A percentile compares a stretch with the other conserved stretches of the same genome.
These are phyloP conservation scores for Populus hybrid DNA, from an alignment of 441 rosid genomes.

Conservation along the genomic window DNA sequence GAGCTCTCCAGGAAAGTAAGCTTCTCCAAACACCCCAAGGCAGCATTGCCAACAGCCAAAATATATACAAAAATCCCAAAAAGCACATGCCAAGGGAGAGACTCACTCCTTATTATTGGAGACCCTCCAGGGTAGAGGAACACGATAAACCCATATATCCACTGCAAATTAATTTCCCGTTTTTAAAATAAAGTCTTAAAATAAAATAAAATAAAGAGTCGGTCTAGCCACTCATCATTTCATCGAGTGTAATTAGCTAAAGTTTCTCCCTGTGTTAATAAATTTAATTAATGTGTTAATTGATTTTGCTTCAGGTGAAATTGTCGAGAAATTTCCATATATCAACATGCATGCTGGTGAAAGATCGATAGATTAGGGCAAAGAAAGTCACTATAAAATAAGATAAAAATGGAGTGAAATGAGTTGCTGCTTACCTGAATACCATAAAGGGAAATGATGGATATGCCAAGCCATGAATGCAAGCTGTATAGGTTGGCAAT, in stretches of 20 bases:
- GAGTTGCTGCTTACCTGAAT: constrained; percentile 52
- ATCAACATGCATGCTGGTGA: no score
- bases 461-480: constrained; percentile 92
- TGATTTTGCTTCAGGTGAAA: no score
- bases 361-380: no score
- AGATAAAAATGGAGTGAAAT: not conserved
- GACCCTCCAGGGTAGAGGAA: constrained; percentile 86
- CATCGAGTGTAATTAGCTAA: no score
- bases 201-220: not conserved
- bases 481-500: constrained; percentile 84
- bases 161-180: constrained; percentile 37
- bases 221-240: no score
- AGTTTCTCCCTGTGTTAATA: no score
- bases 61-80: constrained; percentile 55
- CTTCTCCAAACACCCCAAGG: constrained; percentile 80
- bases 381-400: not conserved
- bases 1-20: constrained; percentile 78
- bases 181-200: not conserved
- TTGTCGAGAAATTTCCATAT: no score
- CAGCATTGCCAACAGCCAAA: constrained; percentile 61
- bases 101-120: constrained; percentile 30
- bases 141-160: constrained; percentile 73
- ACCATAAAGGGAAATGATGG: constrained; percentile 65
- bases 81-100: constrained; percentile 81
- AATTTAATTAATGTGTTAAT: no score